Base-by-base conservation (phyloP, 495 filamentous ascomycete species). In the Amniculicola lignicola region DNA sequence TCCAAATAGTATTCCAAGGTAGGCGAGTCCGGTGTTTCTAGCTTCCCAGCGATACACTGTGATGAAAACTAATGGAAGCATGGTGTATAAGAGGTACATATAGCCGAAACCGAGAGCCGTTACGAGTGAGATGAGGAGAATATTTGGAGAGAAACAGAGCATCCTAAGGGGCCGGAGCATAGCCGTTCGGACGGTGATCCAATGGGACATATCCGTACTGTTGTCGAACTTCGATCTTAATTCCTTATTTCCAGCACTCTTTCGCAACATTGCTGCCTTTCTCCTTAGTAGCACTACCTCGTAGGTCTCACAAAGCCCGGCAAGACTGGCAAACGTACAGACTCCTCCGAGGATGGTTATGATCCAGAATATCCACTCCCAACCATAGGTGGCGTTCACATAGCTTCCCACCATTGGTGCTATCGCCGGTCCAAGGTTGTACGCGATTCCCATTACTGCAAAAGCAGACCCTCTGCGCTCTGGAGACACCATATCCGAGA, bases 71-170 rank as follows among this genome's bases (percentile, higher is more conserved):
- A 22, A 33, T n/a, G 45, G 27, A 19, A 49, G 23, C 4, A 18
- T 37, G n/a, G 45, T 35, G 27, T 49, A 36, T 16, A 49, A 21
- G 11, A 49, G 16, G 19, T 49, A 49, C 45, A 49, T 18, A 19
- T 18, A 49, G 5, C 45, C 27, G 28, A 36, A 49, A 5, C 45
- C 45, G 10, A 37, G 28, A 5, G 45, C 45, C 12, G 45, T 49
- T 5, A 49, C 2, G n/a, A 49, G 19, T 10, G 23, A 31, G 6
- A 49, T 31, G 2, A 49, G 24, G 14, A 49, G 19, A 3, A 49
- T 23, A 18, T 49, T 37, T 2, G 45, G 45, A 22, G 6, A 6
- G 9, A 35, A 33, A 21, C 35, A 12, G 6, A 49, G 27, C 45
- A 49, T 35, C 27, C 37, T 49, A 10, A 49, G 45, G 5, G 45